Base-by-base conservation (phyloP, 768 basidiomycete genomes). In the Leccinum barrowsii region DNA sequence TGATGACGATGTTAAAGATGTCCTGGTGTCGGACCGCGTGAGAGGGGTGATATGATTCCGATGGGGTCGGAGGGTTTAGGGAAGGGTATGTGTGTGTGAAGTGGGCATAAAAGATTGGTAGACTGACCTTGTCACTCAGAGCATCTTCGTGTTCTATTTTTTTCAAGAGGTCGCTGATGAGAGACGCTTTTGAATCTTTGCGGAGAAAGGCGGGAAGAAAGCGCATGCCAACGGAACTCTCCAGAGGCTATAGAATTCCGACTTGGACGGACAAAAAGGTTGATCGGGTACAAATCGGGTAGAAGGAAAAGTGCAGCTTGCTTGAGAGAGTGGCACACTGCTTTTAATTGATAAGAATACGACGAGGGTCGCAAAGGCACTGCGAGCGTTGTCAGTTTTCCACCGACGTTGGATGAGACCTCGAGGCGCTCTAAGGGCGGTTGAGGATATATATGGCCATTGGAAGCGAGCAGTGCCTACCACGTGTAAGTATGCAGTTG, bases 1-100 rank as follows among this genome's bases (percentile, higher is more conserved):
- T 71, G 17, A 72, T 19, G 57, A 70, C 62, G 59, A 70, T 59
- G 58, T 70, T 70, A 62, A 69, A 70, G 59, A 66, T 52, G 61
- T 69, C 64, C 68, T 69, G 50, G 24, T 26, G 52, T 49, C 28
- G 44, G 21, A 17, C 19, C 17, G 48, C 30, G 56, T 58, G 26
- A 55, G 59, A n/a, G 24, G 35, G 44, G 6, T 10, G 51, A 49
- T 54, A 24, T 37, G 55, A 47, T 28, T 17, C 7, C 0, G 52
- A 24, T 50, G 3, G 7, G 37, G 37, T 2, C 17, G 37, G 7
- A n/a, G 40, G 40, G n/a, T 40, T n/a, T n/a, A 4, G n/a, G n/a
- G 40, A 40, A 40, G 8, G 51, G 50, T 1, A 7, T 26, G 22
- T 21, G 22, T 21, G 24, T 32, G 35, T 4, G 49, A 11, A 50